Percentiles rank a stretch among this genome's conserved stretches.
These are phyloP conservation scores for Cubamyces sp. DNA, from an alignment of 768 basidiomycete species.

Conservation along the genomic window DNA sequence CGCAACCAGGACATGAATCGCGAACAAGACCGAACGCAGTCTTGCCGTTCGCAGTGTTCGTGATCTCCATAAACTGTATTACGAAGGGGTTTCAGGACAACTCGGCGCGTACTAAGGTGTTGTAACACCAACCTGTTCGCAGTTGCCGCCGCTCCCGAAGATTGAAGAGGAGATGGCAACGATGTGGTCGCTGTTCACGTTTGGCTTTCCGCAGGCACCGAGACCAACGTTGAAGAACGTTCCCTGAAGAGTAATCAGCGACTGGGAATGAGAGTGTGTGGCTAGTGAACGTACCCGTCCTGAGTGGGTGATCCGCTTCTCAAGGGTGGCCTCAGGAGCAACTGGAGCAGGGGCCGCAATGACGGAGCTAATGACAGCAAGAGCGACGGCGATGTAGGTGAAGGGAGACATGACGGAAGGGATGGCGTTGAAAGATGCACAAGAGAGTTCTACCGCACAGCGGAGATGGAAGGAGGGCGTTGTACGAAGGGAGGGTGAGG, in stretches of 20 bases:
- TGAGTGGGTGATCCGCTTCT: constrained; percentile 52
- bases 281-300: constrained; percentile 49
- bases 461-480: constrained; percentile 1
- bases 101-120: neutral
- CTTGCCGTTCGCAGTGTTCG: constrained; percentile 56
- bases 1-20: constrained; percentile 64
- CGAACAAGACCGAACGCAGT: constrained; percentile 50
- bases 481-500: constrained; percentile 2
- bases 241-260: constrained; percentile 44
- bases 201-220: constrained; percentile 64
- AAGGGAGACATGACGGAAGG: constrained; percentile 9
- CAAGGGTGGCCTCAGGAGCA: constrained; percentile 42
- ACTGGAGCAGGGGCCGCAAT: constrained; percentile 50
- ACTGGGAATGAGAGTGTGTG: too few relatives aligned
- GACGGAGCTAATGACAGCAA: constrained; percentile 46
- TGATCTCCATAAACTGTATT: constrained; percentile 58
- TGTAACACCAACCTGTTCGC: constrained; percentile 53
- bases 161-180: constrained; percentile 60
- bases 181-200: constrained; percentile 53
- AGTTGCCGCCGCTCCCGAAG: constrained; percentile 57
- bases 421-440: neutral
- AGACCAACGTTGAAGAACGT: constrained; percentile 64
- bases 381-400: constrained; percentile 15
- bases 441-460: constrained; percentile 18
- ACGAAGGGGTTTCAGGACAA: neutral